Evolutionary conservation across 2,329 filamentous ascomycete genomes (phyloP).

Genomic region (Pseudogymnoascus sp.): DNA sequence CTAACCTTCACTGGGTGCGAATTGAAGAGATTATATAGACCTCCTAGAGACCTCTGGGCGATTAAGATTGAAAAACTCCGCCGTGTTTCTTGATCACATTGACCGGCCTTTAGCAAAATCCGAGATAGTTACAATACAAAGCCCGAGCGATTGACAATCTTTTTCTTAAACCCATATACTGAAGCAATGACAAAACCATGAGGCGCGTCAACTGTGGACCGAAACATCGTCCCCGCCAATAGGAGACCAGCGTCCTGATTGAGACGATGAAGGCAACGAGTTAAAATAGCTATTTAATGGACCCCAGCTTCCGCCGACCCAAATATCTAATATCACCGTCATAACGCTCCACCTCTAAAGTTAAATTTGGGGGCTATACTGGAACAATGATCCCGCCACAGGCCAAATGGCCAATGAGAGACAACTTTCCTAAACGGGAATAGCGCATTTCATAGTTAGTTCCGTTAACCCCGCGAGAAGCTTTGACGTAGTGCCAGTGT

Average conservation of each 20-base stretch:
- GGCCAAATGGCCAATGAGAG: neutral
- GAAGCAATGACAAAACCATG: neutral
- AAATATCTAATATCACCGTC: neutral
- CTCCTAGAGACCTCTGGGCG: neutral
- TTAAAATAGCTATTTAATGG: neutral
- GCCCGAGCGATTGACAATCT: neutral
- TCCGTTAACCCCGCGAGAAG: neutral
- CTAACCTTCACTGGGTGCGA: neutral
- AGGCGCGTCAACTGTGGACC: neutral
- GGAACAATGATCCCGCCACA: neutral
- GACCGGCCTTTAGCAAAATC: conserved; percentile 6
- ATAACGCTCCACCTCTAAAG: neutral
- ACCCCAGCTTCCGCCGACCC: neutral
- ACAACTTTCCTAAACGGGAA: neutral
- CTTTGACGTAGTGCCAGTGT: neutral
- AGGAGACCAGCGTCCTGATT: conserved; percentile 1
- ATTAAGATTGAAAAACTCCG: neutral
- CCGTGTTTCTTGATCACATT: neutral
- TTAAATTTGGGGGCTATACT: neutral
- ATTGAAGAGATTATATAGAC: neutral
- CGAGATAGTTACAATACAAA: neutral
- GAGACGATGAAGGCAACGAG: neutral
- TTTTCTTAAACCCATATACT: neutral
- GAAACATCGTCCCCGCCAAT: neutral
- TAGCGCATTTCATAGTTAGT: neutral